Base-by-base conservation (phyloP, 352 stramenopile genomes). In the Phytophthora pinifolia region DNA sequence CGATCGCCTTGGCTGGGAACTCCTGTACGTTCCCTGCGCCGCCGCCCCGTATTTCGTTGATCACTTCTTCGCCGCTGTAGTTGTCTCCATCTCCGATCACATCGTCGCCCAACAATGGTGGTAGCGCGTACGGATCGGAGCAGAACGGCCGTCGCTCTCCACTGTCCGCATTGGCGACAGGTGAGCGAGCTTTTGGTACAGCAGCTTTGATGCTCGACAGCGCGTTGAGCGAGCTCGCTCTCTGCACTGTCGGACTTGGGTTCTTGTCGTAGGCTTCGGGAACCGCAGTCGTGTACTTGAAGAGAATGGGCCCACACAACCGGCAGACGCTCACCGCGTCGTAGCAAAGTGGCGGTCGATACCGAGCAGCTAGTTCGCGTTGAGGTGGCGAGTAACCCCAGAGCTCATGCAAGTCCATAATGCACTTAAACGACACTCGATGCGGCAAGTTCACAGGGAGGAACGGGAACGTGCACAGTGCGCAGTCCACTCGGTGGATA, bases 281-380 rank as follows among this genome's bases (percentile, higher is more conserved):
- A 2, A 22, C 45, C 20, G 62, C 57, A 34, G 65, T 83, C 9
- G 71, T 74, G 54, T 79, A 59, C 48, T 80, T 43, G 20, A 76
- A 73, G n/a, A 91, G 69, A 32, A 91, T 83, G 41, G 83, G 79
- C 2, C 75, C 81, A 54, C 81, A 91, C 65, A 91, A 73, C n/a
- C 78, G 78, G 27, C 81, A 91, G 25, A 89, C 74, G 14, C 72
- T 72, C 20, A 89, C 81, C 9, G 76, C 70, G 52, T 91, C 78
- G 52, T 91, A 91, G 58, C 81, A 89, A 18, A 85, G 54, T 13
- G 81, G 81, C 2, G 81, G 47, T 4, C 65, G 65, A 70, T 87
- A 91, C 14, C 82, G 83, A 58, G 74, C 61, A 8, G 65, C 64
- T 8, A 66, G 44, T 17, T 67, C 62, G 1, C 64, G 59, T 46